phyloP scores from a whole-genome alignment of 495 filamentous ascomycete genomes.

The Lindgomyces ingoldianus region DNA sequence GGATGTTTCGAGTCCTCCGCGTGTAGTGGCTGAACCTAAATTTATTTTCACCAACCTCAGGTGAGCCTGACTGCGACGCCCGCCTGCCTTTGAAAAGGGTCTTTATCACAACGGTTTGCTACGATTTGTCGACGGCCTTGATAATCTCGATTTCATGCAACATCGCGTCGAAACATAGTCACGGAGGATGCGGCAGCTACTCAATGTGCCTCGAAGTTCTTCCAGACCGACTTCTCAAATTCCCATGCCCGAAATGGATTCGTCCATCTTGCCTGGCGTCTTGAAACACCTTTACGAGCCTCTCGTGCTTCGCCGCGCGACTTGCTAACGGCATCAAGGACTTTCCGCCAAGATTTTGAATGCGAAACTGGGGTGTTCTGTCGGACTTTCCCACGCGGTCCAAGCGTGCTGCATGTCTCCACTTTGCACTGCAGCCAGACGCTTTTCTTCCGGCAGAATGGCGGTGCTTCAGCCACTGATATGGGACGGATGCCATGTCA shows the following conservation, averaged over 20 bases:
- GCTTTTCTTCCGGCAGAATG: constrained; percentile 26
- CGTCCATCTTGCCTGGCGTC: background rate
- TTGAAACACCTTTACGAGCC: background rate
- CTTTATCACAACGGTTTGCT: background rate
- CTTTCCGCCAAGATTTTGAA: background rate
- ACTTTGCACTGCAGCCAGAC: constrained; percentile 9
- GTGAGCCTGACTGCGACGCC: background rate
- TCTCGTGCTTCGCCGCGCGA: background rate
- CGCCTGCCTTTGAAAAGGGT: background rate
- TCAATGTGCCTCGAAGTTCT: background rate
- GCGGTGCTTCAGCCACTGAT: constrained; percentile 16
- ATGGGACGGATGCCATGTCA: background rate
- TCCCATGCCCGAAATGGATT: background rate
- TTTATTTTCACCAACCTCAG: constrained; percentile 16
- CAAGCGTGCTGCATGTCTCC: background rate
- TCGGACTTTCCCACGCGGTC: background rate
- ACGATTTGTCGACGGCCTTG: background rate
- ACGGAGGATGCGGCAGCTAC: constrained; percentile 6
- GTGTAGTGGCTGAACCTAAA: constrained; percentile 30
- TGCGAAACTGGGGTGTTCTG: background rate
- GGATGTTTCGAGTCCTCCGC: constrained; percentile 16
- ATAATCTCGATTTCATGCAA: background rate
- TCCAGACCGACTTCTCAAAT: constrained; percentile 4
- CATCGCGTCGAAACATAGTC: background rate
- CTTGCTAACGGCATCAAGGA: background rate